A percentile compares a stretch with the other conserved stretches of the same genome.
Evolutionary conservation across 805 yeast genomes (phyloP).

Genomic region (Lachancea sp.): DNA sequence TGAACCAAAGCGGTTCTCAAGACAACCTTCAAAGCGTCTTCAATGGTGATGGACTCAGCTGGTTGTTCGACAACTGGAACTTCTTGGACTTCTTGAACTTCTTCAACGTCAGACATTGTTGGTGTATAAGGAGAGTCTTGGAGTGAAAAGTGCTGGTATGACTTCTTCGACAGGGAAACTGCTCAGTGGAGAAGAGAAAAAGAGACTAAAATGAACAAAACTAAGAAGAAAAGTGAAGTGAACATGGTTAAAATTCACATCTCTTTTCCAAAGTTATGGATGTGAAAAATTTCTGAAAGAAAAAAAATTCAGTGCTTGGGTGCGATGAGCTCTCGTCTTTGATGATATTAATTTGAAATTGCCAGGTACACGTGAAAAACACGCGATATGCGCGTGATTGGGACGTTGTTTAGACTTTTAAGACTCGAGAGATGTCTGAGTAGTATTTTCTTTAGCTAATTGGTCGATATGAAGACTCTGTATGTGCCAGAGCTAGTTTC

Average conservation of each 20-base stretch:
- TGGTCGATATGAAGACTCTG: too few relatives aligned
- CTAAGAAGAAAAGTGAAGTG: not conserved
- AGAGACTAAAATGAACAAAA: slow-evolving; percentile 1
- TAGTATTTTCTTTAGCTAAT: too few relatives aligned
- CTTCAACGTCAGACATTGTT: slow-evolving; percentile 88
- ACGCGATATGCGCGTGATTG: not conserved
- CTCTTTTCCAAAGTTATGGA: too few relatives aligned
- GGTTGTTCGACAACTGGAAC: slow-evolving; percentile 73
- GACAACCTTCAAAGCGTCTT: slow-evolving; percentile 97
- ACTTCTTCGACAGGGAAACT: slow-evolving; percentile 70
- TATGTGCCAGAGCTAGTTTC: too few relatives aligned
- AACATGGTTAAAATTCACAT: not conserved
- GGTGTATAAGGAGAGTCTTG: not conserved
- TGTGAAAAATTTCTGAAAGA: not conserved
- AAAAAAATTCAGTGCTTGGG: not conserved
- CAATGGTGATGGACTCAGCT: slow-evolving; percentile 86
- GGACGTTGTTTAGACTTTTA: too few relatives aligned
- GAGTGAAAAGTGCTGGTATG: slow-evolving; percentile 27
- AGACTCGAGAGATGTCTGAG: too few relatives aligned
- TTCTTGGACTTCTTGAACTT: slow-evolving; percentile 79
- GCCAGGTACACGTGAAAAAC: not conserved
- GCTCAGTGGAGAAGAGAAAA: slow-evolving; percentile 48
- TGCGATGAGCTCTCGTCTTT: not conserved
- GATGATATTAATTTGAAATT: not conserved
- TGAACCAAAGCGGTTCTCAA: slow-evolving; percentile 96